phyloP scores from a whole-genome alignment of 1,284 basidiomycete species.

The Microbotryomycetes sp. region DNA sequence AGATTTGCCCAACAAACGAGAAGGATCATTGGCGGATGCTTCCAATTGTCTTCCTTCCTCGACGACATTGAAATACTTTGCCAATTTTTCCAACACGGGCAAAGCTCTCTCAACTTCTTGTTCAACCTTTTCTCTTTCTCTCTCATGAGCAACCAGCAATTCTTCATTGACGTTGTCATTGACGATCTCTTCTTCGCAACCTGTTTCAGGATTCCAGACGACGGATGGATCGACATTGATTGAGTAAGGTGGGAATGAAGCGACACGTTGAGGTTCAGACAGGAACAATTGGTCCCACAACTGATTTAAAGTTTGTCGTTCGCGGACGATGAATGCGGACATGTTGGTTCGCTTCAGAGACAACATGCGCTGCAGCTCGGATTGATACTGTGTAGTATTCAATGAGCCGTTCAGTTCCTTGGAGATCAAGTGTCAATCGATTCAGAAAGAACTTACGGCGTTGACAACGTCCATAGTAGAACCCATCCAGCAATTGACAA shows the following conservation, averaged over 20 bases:
- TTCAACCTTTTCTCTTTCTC: conserved; percentile 71
- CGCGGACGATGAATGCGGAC: conserved; percentile 74
- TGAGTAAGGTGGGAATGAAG: conserved; percentile 18
- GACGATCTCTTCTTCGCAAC: conserved; percentile 19
- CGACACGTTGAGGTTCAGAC: conserved; percentile 66
- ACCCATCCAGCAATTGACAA: conserved; percentile 70
- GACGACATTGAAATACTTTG: conserved; percentile 86
- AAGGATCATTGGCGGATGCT: conserved; percentile 69
- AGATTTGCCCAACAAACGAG: conserved; percentile 67
- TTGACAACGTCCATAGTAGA: conserved; percentile 64
- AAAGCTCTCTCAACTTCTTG: conserved; percentile 72
- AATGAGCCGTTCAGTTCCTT: not conserved
- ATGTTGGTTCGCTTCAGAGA: conserved; percentile 81
- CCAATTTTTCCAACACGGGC: conserved; percentile 66
- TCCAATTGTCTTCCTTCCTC: conserved; percentile 83
- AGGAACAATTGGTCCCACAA: conserved; percentile 85
- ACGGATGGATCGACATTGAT: conserved; percentile 19
- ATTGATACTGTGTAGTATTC: conserved; percentile 56
- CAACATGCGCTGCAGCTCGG: conserved; percentile 82
- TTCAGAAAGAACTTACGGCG: conserved; percentile 43
- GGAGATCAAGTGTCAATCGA: not conserved
- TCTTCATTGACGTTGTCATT: conserved; percentile 87
- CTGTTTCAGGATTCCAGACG: conserved; percentile 18
- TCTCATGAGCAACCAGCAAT: conserved; percentile 77
- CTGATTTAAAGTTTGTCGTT: conserved; percentile 68